Base-by-base conservation (phyloP, 768 basidiomycete genomes). In the Melanogaster broomeanus region DNA sequence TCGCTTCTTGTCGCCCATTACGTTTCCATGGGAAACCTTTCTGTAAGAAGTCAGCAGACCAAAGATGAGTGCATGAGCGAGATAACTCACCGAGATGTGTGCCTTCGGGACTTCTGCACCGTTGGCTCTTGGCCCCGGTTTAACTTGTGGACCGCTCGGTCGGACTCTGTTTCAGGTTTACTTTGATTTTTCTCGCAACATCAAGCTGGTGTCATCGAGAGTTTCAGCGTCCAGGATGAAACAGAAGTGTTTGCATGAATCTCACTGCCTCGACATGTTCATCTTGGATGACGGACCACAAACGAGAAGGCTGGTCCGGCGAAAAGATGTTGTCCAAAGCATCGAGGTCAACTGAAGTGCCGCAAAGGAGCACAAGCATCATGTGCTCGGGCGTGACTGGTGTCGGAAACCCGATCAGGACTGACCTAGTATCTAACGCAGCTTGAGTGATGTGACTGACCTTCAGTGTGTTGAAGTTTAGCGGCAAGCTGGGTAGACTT, bases 361-460 rank as follows among this genome's bases (percentile, higher is more conserved):
- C 48, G 16, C 48, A 49, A 27, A 49, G 25, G 48, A 40, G 28
- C 24, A 49, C 48, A 27, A 49, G 48, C 48, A 42, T 49, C 48
- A 49, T 49, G 28, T 49, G 48, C 35, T 40, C 40, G 7, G 48
- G 39, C 18, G 34, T 49, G 24, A 49, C 48, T 49, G 37, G 15
- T 27, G 21, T 35, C 39, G 30, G 41, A 5, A 42, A 28, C 25
- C 21, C 4, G 48, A 21, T 49, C 2, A 49, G 48, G 28, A 12
- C 9, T 30, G 12, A 30, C 10, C 12, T 10, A 10, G 28, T 30
- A 30, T 30, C 28, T 30, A n/a, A 27, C 15, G 3, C 11, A 10
- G 22, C 8, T 21, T 27, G 28, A 30, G 18, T 49, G 18, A 49
- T 13, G 4, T 49, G 6, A 33, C 15, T 33, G 19, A 40, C 48